Evolutionary conservation across 1,284 basidiomycete species (phyloP).

Genomic region (Lentinus polychrous): DNA sequence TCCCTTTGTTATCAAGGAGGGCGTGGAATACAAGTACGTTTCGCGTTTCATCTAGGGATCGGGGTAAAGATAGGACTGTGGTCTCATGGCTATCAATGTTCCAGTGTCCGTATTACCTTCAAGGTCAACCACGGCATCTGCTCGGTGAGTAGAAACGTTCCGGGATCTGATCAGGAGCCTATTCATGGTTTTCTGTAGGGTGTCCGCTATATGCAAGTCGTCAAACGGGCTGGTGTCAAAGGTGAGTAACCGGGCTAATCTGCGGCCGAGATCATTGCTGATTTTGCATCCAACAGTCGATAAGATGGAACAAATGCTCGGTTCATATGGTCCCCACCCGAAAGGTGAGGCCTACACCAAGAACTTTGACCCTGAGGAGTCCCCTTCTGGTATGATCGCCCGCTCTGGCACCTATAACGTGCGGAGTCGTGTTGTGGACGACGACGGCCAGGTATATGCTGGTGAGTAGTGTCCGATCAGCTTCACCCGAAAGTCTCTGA

Average conservation of each 20-base stretch:
- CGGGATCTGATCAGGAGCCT: conserved; percentile 6
- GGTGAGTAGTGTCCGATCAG: conserved; percentile 37
- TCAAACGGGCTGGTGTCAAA: conserved; percentile 67
- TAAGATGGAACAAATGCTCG: conserved; percentile 87
- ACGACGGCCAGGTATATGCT: conserved; percentile 71
- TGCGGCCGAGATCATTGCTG: background rate
- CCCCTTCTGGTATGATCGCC: conserved; percentile 77
- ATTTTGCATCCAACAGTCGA: conserved; percentile 49
- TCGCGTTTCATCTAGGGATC: conserved; percentile 1
- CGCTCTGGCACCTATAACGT: conserved; percentile 74
- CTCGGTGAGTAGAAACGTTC: conserved; percentile 43
- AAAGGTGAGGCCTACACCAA: conserved; percentile 54
- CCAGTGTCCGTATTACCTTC: conserved; percentile 72
- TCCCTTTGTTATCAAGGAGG: conserved; percentile 78
- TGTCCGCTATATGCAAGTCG: conserved; percentile 79
- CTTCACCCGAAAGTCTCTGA: conserved; percentile 3
- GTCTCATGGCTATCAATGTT: conserved; percentile 8
- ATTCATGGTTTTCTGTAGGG: conserved; percentile 38
- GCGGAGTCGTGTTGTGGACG: conserved; percentile 75
- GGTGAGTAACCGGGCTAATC: conserved; percentile 32
- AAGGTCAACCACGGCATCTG: conserved; percentile 81
- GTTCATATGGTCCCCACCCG: conserved; percentile 73
- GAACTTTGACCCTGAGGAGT: conserved; percentile 73
- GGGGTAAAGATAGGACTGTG: background rate
- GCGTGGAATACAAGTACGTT: conserved; percentile 71